These are phyloP conservation scores for Pythium sp. DNA, from an alignment of 352 stramenopile genomes.

Conservation along the genomic window DNA sequence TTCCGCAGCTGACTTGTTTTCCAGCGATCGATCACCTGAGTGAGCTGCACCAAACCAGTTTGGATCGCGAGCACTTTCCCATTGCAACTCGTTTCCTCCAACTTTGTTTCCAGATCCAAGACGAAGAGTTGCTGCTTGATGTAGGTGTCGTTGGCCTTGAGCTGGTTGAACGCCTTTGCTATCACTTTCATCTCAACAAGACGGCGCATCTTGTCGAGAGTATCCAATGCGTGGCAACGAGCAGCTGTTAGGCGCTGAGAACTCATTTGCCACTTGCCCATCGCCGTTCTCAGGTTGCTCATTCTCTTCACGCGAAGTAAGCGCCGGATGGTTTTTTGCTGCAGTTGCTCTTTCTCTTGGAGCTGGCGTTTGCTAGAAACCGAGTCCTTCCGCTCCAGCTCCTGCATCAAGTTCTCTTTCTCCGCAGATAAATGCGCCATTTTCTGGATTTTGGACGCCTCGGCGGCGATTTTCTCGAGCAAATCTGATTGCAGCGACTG, in stretches of 20 bases:
- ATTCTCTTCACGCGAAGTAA: conserved; percentile 38
- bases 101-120: neutral
- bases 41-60: conserved; percentile 1
- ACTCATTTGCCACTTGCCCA: conserved; percentile 9
- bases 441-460: conserved; percentile 65
- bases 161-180: conserved; percentile 12
- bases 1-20: neutral
- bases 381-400: conserved; percentile 45
- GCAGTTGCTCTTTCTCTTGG: conserved; percentile 25
- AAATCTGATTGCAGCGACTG: conserved; percentile 61
- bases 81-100: neutral
- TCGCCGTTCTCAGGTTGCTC: conserved; percentile 18
- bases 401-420: conserved; percentile 53
- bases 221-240: conserved; percentile 3
- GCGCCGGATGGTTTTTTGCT: conserved; percentile 25
- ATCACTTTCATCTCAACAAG: conserved; percentile 8
- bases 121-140: conserved; percentile 3
- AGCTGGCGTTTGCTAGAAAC: conserved; percentile 29
- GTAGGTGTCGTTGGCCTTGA: neutral
- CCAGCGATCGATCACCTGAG: neutral
- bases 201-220: conserved; percentile 4
- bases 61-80: conserved; percentile 3
- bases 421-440: conserved; percentile 60
- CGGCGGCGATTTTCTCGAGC: conserved; percentile 61
- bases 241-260: neutral